Evolutionary conservation across 108 stramenopile genomes (phyloP).

Genomic region (Discostella stelligeroides): DNA sequence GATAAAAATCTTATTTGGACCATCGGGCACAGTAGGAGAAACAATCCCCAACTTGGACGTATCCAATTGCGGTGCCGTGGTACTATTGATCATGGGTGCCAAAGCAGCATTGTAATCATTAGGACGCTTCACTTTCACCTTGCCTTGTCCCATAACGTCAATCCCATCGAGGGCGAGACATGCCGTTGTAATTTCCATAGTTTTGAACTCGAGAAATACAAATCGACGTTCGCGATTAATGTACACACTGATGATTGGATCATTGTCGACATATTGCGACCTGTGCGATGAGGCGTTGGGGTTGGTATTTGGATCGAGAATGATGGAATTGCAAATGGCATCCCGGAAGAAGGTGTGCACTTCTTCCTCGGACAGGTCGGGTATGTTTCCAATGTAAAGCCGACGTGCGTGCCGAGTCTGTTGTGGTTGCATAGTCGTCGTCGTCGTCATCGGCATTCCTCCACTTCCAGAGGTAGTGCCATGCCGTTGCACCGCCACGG

Average conservation of each 20-base stretch:
- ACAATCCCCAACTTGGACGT: conserved; percentile 86
- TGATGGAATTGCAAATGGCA: conserved; percentile 69
- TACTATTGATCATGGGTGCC: conserved; percentile 71
- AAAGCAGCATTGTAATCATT: conserved; percentile 94
- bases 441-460: too few relatives aligned
- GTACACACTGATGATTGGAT: conserved; percentile 92
- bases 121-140: conserved; percentile 94
- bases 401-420: conserved; percentile 95
- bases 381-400: conserved; percentile 93
- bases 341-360: conserved; percentile 84
- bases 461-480: background rate
- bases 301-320: conserved; percentile 32
- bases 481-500: background rate
- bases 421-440: conserved; percentile 57
- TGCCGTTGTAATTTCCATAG: conserved; percentile 93
- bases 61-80: conserved; percentile 64
- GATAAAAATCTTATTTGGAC: conserved; percentile 98
- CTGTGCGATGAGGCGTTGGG: conserved; percentile 17
- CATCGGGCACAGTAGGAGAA: conserved; percentile 88
- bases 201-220: conserved; percentile 95
- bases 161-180: conserved; percentile 93
- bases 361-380: conserved; percentile 79
- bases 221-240: conserved; percentile 93
- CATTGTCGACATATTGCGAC: conserved; percentile 53
- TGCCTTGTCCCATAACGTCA: conserved; percentile 75